Evolutionary conservation across 1,284 basidiomycete genomes (phyloP).

Genomic region (Irpex sp.): DNA sequence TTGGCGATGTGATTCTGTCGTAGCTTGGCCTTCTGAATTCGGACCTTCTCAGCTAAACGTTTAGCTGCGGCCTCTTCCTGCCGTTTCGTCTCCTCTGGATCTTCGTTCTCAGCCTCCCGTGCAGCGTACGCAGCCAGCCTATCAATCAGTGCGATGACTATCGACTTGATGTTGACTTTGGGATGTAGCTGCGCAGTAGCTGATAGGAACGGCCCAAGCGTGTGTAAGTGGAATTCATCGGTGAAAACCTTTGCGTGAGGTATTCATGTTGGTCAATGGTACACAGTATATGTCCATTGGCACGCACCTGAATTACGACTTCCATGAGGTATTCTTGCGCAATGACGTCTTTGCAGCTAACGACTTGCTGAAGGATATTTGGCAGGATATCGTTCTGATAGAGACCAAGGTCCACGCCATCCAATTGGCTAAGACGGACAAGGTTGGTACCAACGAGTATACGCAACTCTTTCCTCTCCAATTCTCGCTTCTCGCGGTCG

Average conservation of each 20-base stretch:
- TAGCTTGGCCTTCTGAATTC: slow-evolving; percentile 59
- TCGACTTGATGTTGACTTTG: slow-evolving; percentile 95
- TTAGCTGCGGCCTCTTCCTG: slow-evolving; percentile 90
- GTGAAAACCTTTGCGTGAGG: slow-evolving; percentile 75
- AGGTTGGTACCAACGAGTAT: slow-evolving; percentile 96
- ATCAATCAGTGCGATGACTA: slow-evolving; percentile 94
- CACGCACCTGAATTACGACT: slow-evolving; percentile 86
- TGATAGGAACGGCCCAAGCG: slow-evolving; percentile 88
- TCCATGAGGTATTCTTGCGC: slow-evolving; percentile 99
- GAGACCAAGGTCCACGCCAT: slow-evolving; percentile 90
- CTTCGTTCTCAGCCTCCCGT: slow-evolving; percentile 24
- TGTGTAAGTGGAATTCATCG: slow-evolving; percentile 93
- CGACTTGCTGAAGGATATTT: slow-evolving; percentile 89
- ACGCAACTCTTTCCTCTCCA: slow-evolving; percentile 88
- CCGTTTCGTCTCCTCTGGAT: slow-evolving; percentile 78
- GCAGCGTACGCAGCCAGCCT: slow-evolving; percentile 90
- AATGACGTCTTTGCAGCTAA: slow-evolving; percentile 95
- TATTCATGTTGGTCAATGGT: not conserved
- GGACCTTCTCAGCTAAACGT: slow-evolving; percentile 82
- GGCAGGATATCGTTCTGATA: slow-evolving; percentile 84
- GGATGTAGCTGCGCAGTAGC: slow-evolving; percentile 93
- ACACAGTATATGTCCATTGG: not conserved
- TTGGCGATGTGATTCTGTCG: slow-evolving; percentile 43
- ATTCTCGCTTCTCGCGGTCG: slow-evolving; percentile 91
- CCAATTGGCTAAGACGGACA: slow-evolving; percentile 87